These are phyloP conservation scores for Ascochyta clinopodiicola DNA, from an alignment of 2,329 filamentous ascomycete species.

Conservation along the genomic window DNA sequence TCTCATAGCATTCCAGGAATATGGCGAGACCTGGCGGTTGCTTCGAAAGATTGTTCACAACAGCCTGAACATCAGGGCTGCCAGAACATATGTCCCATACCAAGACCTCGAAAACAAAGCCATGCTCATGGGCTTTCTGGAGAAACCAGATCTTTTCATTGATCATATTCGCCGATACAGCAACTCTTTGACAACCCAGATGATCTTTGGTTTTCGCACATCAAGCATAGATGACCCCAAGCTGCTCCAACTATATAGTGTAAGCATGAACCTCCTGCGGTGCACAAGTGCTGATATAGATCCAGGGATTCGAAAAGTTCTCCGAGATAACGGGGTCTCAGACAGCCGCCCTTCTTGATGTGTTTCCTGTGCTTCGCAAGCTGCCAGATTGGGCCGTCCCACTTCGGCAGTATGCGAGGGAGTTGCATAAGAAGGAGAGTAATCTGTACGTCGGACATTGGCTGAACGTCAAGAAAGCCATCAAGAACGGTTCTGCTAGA, in stretches of 20 bases:
- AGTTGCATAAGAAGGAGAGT: conserved; percentile 54
- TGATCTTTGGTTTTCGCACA: conserved; percentile 56
- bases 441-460: conserved; percentile 34
- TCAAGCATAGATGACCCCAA: conserved; percentile 25
- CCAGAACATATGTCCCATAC: conserved; percentile 53
- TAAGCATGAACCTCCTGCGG: not conserved
- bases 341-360: conserved; percentile 54
- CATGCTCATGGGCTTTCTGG: conserved; percentile 59
- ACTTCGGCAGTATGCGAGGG: conserved; percentile 48
- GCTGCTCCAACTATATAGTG: conserved; percentile 23
- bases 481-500: conserved; percentile 12
- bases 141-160: conserved; percentile 51
- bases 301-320: conserved; percentile 51
- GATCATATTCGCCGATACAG: conserved; percentile 58
- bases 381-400: conserved; percentile 47
- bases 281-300: conserved; percentile 14
- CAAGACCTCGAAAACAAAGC: conserved; percentile 63
- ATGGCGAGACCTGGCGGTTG: conserved; percentile 25
- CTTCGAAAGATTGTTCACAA: conserved; percentile 30
- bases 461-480: conserved; percentile 26
- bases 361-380: conserved; percentile 54
- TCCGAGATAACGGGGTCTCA: conserved; percentile 52
- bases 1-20: conserved; percentile 14
- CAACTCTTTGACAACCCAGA: conserved; percentile 57
- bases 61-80: conserved; percentile 27